Evolutionary conservation across 441 rosid genomes (phyloP), one percentile per base, ranked within the genome.

Genomic region (Gossypium laxum): DNA sequence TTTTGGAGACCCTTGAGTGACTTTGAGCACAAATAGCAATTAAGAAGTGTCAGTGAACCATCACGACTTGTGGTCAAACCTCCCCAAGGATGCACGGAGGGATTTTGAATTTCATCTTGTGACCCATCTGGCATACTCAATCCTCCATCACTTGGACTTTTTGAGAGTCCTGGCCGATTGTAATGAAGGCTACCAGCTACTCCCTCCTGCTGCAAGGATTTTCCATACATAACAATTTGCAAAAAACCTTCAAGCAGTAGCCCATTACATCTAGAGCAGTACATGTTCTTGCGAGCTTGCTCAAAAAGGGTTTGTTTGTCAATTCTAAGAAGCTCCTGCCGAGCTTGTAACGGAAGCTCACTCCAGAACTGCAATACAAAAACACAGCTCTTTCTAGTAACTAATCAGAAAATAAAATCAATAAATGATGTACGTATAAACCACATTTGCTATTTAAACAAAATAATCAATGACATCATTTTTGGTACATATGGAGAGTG

Each of bases 61-160:
- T 90, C 95, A 43, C 92, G 92, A 3, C 88, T 85, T 7, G 91
- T 80, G 12, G 85, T 83, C 64, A 93, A 86, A 80, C 98, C 98
- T 54, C 98, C 98, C 97, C 98, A 93, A n/a, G 87, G 96, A 86
- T 91, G 95, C 52, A 90, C 86, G 69, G 92, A 82, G 21, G 96
- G 95, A 77, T 87, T 91, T 78, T 85, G 97, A 77, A 84, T 77
- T 76, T 86, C 98, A 75, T 85, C 91, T 70, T 73, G 76, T 75
- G 76, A 79, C 67, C 81, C 85, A 70, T 68, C 83, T 34, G 77
- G 66, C 45, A 77, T 38, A 77, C 72, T 77, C 67, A 65, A 69
- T 69, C 81, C 86, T 79, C 82, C 72, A 67, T 81, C 82, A 54
- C 30, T 78, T 32, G 72, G 82, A 83, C 61, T 70, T 76, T 80